Evolutionary conservation across 2,329 filamentous ascomycete genomes (phyloP).

Genomic region (Ceratocystis destructans): DNA sequence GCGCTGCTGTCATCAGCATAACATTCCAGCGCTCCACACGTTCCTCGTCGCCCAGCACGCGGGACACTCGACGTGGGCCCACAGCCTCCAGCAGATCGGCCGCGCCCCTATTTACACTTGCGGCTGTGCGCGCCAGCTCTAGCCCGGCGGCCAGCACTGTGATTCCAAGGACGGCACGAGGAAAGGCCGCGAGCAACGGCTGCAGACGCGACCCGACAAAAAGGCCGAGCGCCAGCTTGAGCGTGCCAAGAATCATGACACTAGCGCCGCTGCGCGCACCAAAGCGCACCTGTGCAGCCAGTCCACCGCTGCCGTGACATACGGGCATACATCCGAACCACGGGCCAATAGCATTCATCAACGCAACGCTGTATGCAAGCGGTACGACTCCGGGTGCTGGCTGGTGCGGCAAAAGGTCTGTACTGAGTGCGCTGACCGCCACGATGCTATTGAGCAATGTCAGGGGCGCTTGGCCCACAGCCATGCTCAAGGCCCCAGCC

Average conservation of each 20-base stretch:
- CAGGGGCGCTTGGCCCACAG: constrained; percentile 74
- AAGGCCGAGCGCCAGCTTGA: constrained; percentile 65
- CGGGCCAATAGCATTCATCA: constrained; percentile 72
- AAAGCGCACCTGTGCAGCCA: constrained; percentile 84
- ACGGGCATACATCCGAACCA: constrained; percentile 95
- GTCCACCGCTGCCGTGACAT: constrained; percentile 81
- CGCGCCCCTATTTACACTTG: constrained; percentile 63
- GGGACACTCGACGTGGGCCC: constrained; percentile 23
- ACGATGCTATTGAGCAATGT: constrained; percentile 89
- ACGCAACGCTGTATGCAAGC: constrained; percentile 66
- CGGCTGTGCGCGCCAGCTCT: constrained; percentile 73
- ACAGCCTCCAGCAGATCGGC: constrained; percentile 33
- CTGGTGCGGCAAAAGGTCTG: constrained; percentile 59
- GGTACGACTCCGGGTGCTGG: constrained; percentile 57
- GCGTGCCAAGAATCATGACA: constrained; percentile 60
- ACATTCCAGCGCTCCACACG: constrained; percentile 67
- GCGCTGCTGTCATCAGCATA: constrained; percentile 77
- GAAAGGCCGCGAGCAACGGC: constrained; percentile 56
- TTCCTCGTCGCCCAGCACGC: constrained; percentile 51
- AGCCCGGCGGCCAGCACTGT: constrained; percentile 84
- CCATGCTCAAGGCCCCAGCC: constrained; percentile 38
- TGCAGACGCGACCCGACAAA: constrained; percentile 63
- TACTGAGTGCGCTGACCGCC: constrained; percentile 66
- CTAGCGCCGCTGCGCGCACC: constrained; percentile 78
- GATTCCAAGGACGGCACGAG: constrained; percentile 62